Percentiles rank a stretch among this genome's conserved stretches.
These are phyloP conservation scores for Kodamaea fungicola DNA, from an alignment of 1,139 yeast genomes.

Conservation along the genomic window DNA sequence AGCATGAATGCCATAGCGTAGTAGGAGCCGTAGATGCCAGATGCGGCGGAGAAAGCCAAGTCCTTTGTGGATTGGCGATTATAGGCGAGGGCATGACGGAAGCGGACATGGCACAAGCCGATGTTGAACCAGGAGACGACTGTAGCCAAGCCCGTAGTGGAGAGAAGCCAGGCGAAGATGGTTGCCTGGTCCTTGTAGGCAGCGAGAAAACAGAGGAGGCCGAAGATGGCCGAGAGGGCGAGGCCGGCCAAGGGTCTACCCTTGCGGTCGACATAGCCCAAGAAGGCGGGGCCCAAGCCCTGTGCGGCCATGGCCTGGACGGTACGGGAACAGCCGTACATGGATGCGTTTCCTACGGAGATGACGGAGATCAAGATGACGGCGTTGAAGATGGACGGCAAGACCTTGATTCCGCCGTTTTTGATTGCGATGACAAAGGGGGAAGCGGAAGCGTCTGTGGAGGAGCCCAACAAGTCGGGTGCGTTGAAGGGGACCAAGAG, in stretches of 20 bases:
- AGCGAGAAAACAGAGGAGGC: conserved; percentile 39
- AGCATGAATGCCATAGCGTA: conserved; percentile 30
- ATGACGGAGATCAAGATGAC: conserved; percentile 38
- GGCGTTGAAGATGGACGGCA: conserved; percentile 44
- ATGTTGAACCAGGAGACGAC: conserved; percentile 44
- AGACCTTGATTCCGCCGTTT: conserved; percentile 37
- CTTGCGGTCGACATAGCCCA: conserved; percentile 36
- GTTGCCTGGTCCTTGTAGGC: conserved; percentile 36
- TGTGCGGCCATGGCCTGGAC: conserved; percentile 40
- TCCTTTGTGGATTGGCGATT: conserved; percentile 30
- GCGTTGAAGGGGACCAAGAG: conserved; percentile 35
- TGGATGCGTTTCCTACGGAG: conserved; percentile 46
- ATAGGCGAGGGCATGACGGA: conserved; percentile 32
- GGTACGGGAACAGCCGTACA: conserved; percentile 44
- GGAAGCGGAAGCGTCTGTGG: conserved; percentile 31
- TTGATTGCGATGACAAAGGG: conserved; percentile 46
- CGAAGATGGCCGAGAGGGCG: conserved; percentile 30
- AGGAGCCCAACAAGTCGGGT: conserved; percentile 24
- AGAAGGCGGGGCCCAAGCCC: conserved; percentile 35
- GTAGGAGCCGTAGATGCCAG: conserved; percentile 34
- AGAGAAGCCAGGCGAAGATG: conserved; percentile 41
- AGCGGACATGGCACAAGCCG: conserved; percentile 36
- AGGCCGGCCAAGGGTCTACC: conserved; percentile 46
- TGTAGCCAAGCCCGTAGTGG: conserved; percentile 40
- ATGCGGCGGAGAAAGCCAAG: conserved; percentile 24